Evolutionary conservation across 768 basidiomycete genomes (phyloP).

Genomic region (Mycena maculata): DNA sequence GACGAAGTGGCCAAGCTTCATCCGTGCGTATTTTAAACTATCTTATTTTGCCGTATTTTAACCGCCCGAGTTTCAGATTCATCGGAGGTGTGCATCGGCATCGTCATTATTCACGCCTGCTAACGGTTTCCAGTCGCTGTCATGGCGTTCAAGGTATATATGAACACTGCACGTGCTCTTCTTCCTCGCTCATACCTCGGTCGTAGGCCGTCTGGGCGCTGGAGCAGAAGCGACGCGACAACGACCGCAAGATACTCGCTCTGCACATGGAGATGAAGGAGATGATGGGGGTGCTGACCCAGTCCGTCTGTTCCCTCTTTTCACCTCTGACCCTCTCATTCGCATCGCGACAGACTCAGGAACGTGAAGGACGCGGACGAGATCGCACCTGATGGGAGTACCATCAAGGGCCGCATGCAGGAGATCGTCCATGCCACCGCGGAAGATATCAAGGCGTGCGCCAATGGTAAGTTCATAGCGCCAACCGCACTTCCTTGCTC

Average conservation of each 20-base stretch:
- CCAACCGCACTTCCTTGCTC: not conserved
- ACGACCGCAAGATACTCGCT: conserved; percentile 47
- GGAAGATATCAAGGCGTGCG: conserved; percentile 49
- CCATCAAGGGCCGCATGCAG: conserved; percentile 48
- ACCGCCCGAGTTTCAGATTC: not conserved
- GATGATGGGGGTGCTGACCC: conserved; percentile 50
- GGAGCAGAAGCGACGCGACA: conserved; percentile 52
- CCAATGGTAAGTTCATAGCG: conserved; percentile 30
- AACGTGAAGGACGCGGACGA: conserved; percentile 43
- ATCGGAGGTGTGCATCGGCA: conserved; percentile 21
- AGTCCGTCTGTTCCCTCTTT: conserved; percentile 42
- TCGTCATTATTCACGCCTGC: not conserved
- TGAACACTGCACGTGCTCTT: conserved; percentile 30
- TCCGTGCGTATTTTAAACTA: conserved; percentile 27
- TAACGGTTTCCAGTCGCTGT: conserved; percentile 17
- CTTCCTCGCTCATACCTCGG: conserved; percentile 34
- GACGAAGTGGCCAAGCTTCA: conserved; percentile 43
- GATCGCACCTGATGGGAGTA: conserved; percentile 45
- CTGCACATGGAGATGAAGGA: conserved; percentile 52
- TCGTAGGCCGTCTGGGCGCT: conserved; percentile 48
- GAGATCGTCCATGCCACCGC: conserved; percentile 41
- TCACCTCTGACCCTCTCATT: not conserved
- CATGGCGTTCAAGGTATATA: conserved; percentile 37
- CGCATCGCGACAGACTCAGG: conserved; percentile 40
- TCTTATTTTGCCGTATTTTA: not conserved